These are phyloP conservation scores for Dictyostelium firmibasis DNA, from an alignment of 78 protist genomes.

Conservation along the genomic window DNA sequence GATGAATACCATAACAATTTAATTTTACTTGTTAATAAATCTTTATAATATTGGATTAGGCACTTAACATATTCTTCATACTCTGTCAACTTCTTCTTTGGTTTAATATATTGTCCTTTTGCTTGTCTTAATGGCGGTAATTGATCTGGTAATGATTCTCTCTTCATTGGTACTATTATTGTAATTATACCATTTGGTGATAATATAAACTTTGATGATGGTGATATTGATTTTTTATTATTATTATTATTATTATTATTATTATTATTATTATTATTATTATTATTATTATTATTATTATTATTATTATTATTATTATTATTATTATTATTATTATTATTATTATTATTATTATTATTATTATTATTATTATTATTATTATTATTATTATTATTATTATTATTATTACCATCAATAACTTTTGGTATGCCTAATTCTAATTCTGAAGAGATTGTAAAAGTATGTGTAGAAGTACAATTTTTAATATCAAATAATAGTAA, in stretches of 20 bases:
- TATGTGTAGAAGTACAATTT: conserved; percentile 56
- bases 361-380: background rate
- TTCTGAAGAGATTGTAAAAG: conserved; percentile 27
- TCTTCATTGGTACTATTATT: conserved; percentile 51
- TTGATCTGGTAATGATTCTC: conserved; percentile 68
- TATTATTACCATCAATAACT: background rate
- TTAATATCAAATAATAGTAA: conserved; percentile 51
- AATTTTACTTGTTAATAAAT: conserved; percentile 38
- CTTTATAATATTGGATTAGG: conserved; percentile 64
- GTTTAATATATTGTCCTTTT: conserved; percentile 81
- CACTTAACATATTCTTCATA: conserved; percentile 71
- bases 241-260: background rate
- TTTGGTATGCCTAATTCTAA: background rate
- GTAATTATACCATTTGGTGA: conserved; percentile 65
- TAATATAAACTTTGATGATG: conserved; percentile 14
- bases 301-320: background rate
- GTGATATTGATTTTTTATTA: background rate
- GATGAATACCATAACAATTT: conserved; percentile 56
- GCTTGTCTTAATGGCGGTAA: conserved; percentile 70
- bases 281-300: background rate
- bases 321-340: background rate
- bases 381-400: background rate
- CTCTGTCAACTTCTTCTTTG: conserved; percentile 70
- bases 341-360: background rate
- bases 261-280: background rate